These are phyloP conservation scores for Fusarium pseudonygamai DNA, from an alignment of 2,329 filamentous ascomycete species.

Conservation along the genomic window DNA sequence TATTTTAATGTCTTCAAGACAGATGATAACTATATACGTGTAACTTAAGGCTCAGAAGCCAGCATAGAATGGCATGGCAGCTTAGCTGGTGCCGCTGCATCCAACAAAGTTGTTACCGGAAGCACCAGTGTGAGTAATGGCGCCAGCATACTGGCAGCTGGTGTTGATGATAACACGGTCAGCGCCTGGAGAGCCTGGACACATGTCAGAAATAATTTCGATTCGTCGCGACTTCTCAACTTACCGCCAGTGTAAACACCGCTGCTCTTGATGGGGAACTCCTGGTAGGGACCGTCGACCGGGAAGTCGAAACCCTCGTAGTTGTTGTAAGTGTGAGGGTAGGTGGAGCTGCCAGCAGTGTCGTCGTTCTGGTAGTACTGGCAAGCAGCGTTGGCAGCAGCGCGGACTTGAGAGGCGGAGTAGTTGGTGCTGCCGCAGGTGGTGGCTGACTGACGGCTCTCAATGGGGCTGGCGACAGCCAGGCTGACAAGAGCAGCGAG, in stretches of 20 bases:
- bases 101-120: constrained; percentile 74
- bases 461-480: constrained; percentile 42
- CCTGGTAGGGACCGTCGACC: constrained; percentile 49
- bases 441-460: constrained; percentile 38
- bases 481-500: constrained; percentile 44
- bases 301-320: constrained; percentile 50
- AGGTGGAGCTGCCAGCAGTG: constrained; percentile 45
- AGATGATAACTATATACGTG: not conserved
- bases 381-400: constrained; percentile 45
- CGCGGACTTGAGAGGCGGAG: constrained; percentile 40
- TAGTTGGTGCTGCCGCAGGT: constrained; percentile 47
- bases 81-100: constrained; percentile 53
- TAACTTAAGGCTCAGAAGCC: not conserved
- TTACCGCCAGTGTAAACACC: constrained; percentile 51
- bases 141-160: constrained; percentile 65
- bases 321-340: constrained; percentile 54
- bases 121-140: constrained; percentile 77
- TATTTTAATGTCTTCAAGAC: not conserved
- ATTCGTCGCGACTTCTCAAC: not conserved
- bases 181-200: constrained; percentile 61
- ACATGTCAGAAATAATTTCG: not conserved
- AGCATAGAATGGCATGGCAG: accelerated
- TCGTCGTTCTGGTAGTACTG: constrained; percentile 31
- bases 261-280: constrained; percentile 50
- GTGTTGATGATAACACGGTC: constrained; percentile 73